These are phyloP conservation scores for Backusella tarrabulga DNA, from an alignment of 192 early-diverging fungal genomes.

Conservation along the genomic window DNA sequence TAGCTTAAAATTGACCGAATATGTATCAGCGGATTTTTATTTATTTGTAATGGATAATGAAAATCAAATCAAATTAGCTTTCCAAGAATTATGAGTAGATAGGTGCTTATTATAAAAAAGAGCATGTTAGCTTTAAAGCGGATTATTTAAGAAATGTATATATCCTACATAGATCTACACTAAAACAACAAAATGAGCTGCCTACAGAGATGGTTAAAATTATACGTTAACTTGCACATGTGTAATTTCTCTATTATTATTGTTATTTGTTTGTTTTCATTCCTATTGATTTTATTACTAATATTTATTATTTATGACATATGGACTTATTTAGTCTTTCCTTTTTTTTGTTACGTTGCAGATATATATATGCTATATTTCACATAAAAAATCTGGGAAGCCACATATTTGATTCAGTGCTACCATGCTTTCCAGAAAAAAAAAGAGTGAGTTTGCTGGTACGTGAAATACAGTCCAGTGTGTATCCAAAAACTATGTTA, in stretches of 20 bases:
- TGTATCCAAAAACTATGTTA: neutral
- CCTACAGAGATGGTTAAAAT: neutral
- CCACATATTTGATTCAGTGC: neutral
- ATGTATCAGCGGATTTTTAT: neutral
- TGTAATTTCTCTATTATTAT: neutral
- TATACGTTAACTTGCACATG: neutral
- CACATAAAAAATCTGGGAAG: neutral
- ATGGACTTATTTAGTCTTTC: too few species aligned
- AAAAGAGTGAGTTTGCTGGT: neutral
- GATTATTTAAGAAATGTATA: neutral
- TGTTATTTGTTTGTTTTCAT: neutral
- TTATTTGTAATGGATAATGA: neutral
- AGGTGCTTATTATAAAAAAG: neutral
- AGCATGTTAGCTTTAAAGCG: neutral
- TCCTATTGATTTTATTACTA: too few species aligned
- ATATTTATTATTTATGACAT: too few species aligned
- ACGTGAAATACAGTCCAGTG: neutral
- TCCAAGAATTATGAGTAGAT: too few species aligned
- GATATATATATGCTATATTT: neutral
- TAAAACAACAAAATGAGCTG: neutral
- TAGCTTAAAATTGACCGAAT: neutral
- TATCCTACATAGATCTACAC: neutral
- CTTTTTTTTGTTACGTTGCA: neutral
- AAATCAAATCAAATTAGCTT: neutral
- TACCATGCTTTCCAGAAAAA: neutral